Evolutionary conservation across 2,329 filamentous ascomycete species (phyloP).

Genomic region (Fusarium beomiforme): DNA sequence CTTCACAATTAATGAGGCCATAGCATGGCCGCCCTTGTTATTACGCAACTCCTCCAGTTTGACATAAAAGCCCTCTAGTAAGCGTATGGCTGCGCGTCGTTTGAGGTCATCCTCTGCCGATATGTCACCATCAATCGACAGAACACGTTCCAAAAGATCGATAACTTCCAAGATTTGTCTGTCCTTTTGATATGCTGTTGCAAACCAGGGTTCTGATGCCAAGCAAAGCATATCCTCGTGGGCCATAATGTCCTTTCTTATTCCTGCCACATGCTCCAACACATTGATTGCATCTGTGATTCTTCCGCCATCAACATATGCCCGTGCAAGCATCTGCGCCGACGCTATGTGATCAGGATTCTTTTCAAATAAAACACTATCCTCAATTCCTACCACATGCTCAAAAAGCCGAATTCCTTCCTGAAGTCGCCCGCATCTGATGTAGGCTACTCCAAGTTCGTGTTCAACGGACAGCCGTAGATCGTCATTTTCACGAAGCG

Average conservation of each 20-base stretch:
- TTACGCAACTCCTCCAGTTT: not conserved
- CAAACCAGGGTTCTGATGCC: no score
- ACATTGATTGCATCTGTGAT: not conserved
- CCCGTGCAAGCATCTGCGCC: not conserved
- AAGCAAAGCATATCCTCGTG: no score
- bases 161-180: no score
- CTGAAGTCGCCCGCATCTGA: not conserved
- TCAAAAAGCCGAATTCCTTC: not conserved
- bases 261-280: not conserved
- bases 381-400: not conserved
- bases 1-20: no score
- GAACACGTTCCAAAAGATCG: not conserved
- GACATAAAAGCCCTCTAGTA: not conserved
- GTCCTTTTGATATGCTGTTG: no score
- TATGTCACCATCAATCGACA: not conserved
- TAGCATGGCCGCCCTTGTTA: no score
- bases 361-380: not conserved
- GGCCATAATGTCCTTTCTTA: no score
- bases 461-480: not conserved
- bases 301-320: not conserved
- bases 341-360: rapidly evolving
- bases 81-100: not conserved
- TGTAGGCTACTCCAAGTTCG: not conserved
- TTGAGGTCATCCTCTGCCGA: not conserved
- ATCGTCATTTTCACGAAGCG: not conserved